Evolutionary conservation across 2,329 filamentous ascomycete genomes (phyloP).

Genomic region (Cladobotryum protrusum): DNA sequence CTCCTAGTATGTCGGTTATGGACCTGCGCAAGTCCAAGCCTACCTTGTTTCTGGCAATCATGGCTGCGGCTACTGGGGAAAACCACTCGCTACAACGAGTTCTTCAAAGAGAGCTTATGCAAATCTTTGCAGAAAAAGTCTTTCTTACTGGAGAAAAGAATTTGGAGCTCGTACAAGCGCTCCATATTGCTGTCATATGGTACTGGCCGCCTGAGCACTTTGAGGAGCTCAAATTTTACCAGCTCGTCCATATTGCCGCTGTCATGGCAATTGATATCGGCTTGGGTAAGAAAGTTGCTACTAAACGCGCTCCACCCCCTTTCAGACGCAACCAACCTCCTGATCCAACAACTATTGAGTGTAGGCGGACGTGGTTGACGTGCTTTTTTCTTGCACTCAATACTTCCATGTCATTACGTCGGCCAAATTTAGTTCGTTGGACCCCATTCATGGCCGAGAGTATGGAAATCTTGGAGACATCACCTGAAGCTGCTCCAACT

Average conservation of each 20-base stretch:
- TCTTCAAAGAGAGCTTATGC: conserved; percentile 64
- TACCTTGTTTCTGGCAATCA: conserved; percentile 62
- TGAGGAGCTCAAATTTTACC: conserved; percentile 85
- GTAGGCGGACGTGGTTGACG: conserved; percentile 52
- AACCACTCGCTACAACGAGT: conserved; percentile 50
- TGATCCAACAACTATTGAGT: conserved; percentile 49
- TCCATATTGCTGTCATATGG: conserved; percentile 73
- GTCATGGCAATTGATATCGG: conserved; percentile 82
- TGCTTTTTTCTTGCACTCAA: conserved; percentile 55
- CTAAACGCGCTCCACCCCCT: conserved; percentile 23
- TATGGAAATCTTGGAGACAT: conserved; percentile 47
- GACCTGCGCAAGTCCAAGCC: conserved; percentile 56
- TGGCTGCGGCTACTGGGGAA: conserved; percentile 59
- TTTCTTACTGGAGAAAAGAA: conserved; percentile 73
- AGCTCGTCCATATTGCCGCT: conserved; percentile 73
- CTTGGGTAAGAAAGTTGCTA: conserved; percentile 45
- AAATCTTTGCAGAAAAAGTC: conserved; percentile 66
- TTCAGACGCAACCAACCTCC: conserved; percentile 36
- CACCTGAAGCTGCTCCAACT: conserved; percentile 48
- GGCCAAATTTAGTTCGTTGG: conserved; percentile 55
- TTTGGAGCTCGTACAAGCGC: conserved; percentile 73
- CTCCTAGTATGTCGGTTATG: conserved; percentile 44
- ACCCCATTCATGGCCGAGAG: conserved; percentile 56
- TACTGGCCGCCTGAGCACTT: conserved; percentile 78
- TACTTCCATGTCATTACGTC: conserved; percentile 54